Evolutionary conservation across 257 asterid genomes (phyloP), one percentile per base, ranked within the genome.

Genomic region (Vinca minor): DNA sequence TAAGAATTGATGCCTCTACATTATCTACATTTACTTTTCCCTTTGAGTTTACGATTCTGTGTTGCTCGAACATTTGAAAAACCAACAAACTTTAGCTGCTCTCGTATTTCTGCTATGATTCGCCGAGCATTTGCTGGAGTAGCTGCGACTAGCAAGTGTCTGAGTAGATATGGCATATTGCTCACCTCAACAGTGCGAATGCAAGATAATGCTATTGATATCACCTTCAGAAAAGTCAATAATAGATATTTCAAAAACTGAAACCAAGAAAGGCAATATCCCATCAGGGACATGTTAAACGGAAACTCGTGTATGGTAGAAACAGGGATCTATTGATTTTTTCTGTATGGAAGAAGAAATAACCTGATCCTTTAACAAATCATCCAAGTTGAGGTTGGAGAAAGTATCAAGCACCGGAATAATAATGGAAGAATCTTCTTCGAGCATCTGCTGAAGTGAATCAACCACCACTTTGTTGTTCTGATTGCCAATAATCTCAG

Each of bases 361-460:
- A 41, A 88, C 96, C 96, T 89, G 79, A 52, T 86, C 95, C 72
- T 81, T 86, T 80, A 84, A 79, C 49, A 80, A 62, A 59, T 84
- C 95, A 67, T 86, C 89, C 82, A 86, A 82, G 74, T 83, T 84
- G 77, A 89, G 93, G 77, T 86, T 86, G 74, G 89, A 82, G 76
- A 89, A 83, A 59, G 88, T 77, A 68, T 89, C 96, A 1, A 89
- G 86, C 80, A 84, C 95, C 0, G 95, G 83, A 73, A 86, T 85
- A 69, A 86, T 83, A 69, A 86, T 77, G 67, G 91, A 78, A 69
- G 87, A 76, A 77, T 89, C 96, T 78, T 89, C 95, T 66, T 84
- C 80, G 59, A 89, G 95, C 86, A 86, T 84, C 79, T 79, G 86
- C 66, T 81, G 84, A 72, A 89, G 95, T 67, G 91, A 83, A 77